phyloP scores from a whole-genome alignment of 805 yeast species.

The Hanseniaspora guilliermondii region DNA sequence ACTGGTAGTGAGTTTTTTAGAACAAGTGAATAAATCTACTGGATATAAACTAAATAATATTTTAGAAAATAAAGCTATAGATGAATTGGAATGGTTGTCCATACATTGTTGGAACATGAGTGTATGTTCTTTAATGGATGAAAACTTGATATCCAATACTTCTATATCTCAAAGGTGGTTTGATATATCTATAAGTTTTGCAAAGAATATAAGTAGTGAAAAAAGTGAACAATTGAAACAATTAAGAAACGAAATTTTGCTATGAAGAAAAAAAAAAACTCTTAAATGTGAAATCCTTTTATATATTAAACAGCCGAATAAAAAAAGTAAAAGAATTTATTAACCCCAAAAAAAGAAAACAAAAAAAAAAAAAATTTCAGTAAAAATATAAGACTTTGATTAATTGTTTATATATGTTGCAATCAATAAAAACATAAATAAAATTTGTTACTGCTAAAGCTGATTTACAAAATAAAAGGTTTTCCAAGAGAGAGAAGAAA shows the following conservation, averaged over 20 bases:
- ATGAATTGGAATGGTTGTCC: not conserved
- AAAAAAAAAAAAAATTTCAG: too few relatives aligned
- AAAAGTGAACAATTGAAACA: not conserved
- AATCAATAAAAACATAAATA: too few relatives aligned
- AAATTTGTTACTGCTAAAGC: too few relatives aligned
- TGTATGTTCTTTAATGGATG: not conserved
- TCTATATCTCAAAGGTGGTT: not conserved
- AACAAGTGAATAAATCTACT: not conserved
- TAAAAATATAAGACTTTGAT: too few relatives aligned
- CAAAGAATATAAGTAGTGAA: not conserved
- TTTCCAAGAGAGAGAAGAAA: too few relatives aligned
- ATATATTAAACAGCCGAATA: too few relatives aligned
- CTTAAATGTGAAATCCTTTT: not conserved
- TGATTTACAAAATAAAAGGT: too few relatives aligned
- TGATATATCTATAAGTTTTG: not conserved
- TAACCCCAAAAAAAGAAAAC: too few relatives aligned
- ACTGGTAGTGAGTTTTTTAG: not conserved
- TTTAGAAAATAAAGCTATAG: not conserved
- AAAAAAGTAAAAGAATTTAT: too few relatives aligned
- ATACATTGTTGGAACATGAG: conserved; percentile 3
- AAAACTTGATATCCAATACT: not conserved
- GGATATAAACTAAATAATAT: not conserved
- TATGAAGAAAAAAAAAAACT: not conserved
- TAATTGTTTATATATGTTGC: too few relatives aligned
- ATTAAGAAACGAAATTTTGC: not conserved